Evolutionary conservation across 192 early-diverging fungal species (phyloP), one percentile per base, ranked within the genome.

Genomic region (Linnemannia exigua): DNA sequence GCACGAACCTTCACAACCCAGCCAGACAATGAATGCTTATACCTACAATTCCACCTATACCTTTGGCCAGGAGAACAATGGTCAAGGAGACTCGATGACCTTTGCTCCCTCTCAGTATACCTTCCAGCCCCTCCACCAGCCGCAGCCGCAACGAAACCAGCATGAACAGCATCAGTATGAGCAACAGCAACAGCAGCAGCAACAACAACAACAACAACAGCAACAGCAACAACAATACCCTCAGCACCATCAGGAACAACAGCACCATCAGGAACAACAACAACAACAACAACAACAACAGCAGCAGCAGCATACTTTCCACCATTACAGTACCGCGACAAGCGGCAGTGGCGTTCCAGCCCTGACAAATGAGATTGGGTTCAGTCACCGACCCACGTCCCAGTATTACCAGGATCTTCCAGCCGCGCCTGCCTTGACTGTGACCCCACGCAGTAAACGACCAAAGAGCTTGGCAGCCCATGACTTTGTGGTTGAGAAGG

Each of bases 401-500:
- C 76, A 79, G 67, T 79, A 79, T 35, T 79, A 79, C 38, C 75
- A 77, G 48, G 81, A 77, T 75, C 16, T 74, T n/a, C 72, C 73
- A 20, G 72, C 67, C 3, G 69, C 74, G 14, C 28, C 46, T 31
- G 66, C 38, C 33, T 31, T 47, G 31, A 79, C 77, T 17, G 67
- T 48, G 17, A 68, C 68, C 20, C 46, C 74, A 12, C 73, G 67
- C 25, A 50, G 54, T 31, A 63, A 54, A 36, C 68, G 84, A 16
- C 84, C 84, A 37, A 86, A 86, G 44, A 86, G 84, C 47, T 73
- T 86, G 37, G 69, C 84, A 4, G 84, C 84, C 11, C 79, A 86
- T 74, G 75, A 86, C 44, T 76, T 76, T 35, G 41, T 19, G 5
- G 74, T 76, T 46, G 66, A 68, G 15, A 31, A n/a, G 28, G 37